A percentile compares a stretch with the other conserved stretches of the same genome.
Evolutionary conservation across 169 alveolate genomes (phyloP).

Genomic region (Babesia bigemina): DNA sequence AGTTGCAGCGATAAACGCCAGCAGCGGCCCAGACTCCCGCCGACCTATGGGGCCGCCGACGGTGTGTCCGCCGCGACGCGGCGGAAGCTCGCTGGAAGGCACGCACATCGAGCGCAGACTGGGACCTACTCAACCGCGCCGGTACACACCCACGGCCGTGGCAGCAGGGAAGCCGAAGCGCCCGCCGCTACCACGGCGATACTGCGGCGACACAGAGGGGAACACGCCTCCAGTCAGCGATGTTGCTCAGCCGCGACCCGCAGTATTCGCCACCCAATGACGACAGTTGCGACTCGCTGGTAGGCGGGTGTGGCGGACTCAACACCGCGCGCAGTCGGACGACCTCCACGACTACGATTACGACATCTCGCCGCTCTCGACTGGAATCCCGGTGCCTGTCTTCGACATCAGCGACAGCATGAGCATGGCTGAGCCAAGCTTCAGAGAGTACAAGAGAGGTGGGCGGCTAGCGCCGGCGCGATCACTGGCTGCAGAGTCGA

Average conservation of each 20-base stretch:
- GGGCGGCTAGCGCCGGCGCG: not conserved
- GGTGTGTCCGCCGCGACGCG: not conserved
- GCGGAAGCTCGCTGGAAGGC: too few relatives aligned
- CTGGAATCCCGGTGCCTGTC: not conserved
- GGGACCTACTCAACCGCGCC: too few relatives aligned
- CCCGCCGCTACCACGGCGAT: too few relatives aligned
- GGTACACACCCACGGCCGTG: not conserved
- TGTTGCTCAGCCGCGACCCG: not conserved
- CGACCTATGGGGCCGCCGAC: conserved; percentile 14
- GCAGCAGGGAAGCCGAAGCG: not conserved
- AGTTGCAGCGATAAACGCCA: too few relatives aligned
- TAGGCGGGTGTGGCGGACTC: not conserved
- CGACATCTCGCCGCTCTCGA: not conserved
- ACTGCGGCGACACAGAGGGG: too few relatives aligned
- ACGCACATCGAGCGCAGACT: not conserved
- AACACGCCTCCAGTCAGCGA: not conserved
- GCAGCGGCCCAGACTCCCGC: not conserved
- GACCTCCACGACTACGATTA: conserved; percentile 10
- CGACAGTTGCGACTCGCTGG: not conserved
- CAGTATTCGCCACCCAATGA: not conserved
- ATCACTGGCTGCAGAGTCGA: conserved; percentile 13
- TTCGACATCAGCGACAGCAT: conserved; percentile 2
- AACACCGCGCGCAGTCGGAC: not conserved
- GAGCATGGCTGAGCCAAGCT: not conserved
- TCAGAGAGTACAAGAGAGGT: not conserved